These are phyloP conservation scores for Solanum phureja DNA, from an alignment of 257 asterid species.

Conservation along the genomic window DNA sequence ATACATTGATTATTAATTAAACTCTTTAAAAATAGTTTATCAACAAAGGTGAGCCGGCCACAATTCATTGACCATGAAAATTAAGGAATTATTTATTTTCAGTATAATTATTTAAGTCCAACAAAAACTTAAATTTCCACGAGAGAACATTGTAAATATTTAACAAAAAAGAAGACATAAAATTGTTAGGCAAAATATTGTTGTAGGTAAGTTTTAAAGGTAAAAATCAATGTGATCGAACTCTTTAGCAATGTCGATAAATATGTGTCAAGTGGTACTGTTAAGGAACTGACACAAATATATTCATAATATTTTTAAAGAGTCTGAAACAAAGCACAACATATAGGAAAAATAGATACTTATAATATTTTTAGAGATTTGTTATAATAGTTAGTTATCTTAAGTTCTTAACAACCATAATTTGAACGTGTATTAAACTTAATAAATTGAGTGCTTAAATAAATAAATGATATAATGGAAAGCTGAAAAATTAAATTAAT, in stretches of 20 bases:
- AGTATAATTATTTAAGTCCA: not conserved
- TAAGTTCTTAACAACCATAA: not conserved
- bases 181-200: not conserved
- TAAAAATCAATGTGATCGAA: not conserved
- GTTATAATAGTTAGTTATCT: not conserved
- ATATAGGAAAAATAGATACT: not conserved
- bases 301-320: not conserved
- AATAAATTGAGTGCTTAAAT: not conserved
- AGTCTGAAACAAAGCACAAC: not conserved
- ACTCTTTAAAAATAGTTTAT: not conserved
- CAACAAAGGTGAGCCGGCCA: not conserved
- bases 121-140: not conserved
- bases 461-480: not conserved
- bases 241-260: not conserved
- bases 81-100: not conserved
- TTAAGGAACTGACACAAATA: not conserved
- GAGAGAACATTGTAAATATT: not conserved
- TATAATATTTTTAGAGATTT: not conserved
- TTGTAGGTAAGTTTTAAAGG: not conserved
- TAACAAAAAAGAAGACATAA: not conserved
- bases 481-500: not conserved
- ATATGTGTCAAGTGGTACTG: not conserved
- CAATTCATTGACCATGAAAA: not conserved
- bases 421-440: not conserved
- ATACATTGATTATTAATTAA: not conserved